Conservation (phyloP, 768 basidiomycete genomes). For the Hygrocybe punicea region DNA sequence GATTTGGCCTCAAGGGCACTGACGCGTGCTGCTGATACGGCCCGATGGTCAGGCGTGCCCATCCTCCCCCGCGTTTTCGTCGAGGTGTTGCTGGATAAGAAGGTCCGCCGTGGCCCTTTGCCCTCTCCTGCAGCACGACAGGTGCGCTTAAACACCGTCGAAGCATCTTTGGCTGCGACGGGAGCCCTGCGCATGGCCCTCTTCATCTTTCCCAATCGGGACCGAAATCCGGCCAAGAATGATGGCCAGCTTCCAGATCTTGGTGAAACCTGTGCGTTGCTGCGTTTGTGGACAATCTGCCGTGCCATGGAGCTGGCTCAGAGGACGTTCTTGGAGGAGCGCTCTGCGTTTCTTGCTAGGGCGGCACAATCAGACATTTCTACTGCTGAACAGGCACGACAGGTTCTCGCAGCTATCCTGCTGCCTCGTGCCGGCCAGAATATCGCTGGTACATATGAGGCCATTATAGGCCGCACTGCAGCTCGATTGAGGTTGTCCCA, state of each 20-base stretch:
- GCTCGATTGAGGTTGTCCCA: too few species aligned
- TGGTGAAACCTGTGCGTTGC: not conserved
- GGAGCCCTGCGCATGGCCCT: not conserved
- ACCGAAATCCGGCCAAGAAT: not conserved
- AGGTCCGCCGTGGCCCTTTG: not conserved
- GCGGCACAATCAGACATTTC: not conserved
- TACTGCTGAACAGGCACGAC: not conserved
- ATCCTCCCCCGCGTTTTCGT: not conserved
- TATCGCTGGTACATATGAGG: not conserved
- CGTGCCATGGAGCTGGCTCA: not conserved
- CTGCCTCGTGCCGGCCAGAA: not conserved
- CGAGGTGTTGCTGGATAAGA: not conserved
- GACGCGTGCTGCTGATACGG: not conserved
- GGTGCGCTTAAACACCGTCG: not conserved
- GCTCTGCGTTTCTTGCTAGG: not conserved
- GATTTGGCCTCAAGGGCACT: not conserved
- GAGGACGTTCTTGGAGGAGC: not conserved
- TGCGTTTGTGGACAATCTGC: not conserved
- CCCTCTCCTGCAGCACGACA: not conserved
- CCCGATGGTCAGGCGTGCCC: not conserved
- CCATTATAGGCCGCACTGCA: too few species aligned
- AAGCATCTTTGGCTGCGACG: not conserved
- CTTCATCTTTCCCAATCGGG: not conserved
- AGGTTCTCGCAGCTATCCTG: not conserved
- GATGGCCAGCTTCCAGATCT: not conserved